Evolutionary conservation across 805 yeast species (phyloP).

Genomic region (Wickerhamiella alocasiicola): DNA sequence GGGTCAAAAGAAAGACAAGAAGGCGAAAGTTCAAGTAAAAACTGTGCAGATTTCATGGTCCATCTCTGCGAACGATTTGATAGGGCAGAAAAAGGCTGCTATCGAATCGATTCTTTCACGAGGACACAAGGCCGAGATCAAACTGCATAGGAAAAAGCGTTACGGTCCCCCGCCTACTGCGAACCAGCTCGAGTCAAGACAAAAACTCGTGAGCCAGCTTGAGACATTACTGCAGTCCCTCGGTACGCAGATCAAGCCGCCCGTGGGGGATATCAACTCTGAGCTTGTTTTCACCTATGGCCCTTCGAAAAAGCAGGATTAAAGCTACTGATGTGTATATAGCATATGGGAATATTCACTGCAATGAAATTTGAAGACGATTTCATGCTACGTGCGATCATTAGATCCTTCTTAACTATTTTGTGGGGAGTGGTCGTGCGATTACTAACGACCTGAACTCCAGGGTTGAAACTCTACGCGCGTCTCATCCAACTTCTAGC

Average conservation of each 20-base stretch:
- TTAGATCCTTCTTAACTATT: too few relatives aligned
- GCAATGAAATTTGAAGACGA: too few relatives aligned
- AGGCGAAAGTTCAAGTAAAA: conserved; percentile 15
- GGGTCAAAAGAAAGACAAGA: conserved; percentile 9
- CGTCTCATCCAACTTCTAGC: too few relatives aligned
- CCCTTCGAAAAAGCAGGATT: too few relatives aligned
- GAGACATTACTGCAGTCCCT: neutral
- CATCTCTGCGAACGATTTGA: conserved; percentile 25
- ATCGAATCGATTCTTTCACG: conserved; percentile 24
- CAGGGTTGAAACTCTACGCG: too few relatives aligned
- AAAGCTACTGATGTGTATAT: too few relatives aligned
- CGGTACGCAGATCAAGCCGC: conserved; percentile 3
- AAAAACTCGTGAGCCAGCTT: conserved; percentile 9
- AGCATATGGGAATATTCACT: too few relatives aligned
- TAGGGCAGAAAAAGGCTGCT: conserved; percentile 25
- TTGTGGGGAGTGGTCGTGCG: too few relatives aligned
- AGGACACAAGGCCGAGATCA: conserved; percentile 23
- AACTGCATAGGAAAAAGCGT: conserved; percentile 17
- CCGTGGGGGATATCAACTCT: neutral
- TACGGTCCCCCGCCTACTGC: conserved; percentile 13
- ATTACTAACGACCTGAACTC: too few relatives aligned
- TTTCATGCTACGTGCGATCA: too few relatives aligned
- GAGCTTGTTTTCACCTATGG: neutral
- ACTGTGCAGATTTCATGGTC: conserved; percentile 26
- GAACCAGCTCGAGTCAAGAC: conserved; percentile 14